A percentile compares a stretch with the other conserved stretches of the same genome.
These are phyloP conservation scores for Malbranchea zuffiana DNA, from an alignment of 2,329 filamentous ascomycete species.

Conservation along the genomic window DNA sequence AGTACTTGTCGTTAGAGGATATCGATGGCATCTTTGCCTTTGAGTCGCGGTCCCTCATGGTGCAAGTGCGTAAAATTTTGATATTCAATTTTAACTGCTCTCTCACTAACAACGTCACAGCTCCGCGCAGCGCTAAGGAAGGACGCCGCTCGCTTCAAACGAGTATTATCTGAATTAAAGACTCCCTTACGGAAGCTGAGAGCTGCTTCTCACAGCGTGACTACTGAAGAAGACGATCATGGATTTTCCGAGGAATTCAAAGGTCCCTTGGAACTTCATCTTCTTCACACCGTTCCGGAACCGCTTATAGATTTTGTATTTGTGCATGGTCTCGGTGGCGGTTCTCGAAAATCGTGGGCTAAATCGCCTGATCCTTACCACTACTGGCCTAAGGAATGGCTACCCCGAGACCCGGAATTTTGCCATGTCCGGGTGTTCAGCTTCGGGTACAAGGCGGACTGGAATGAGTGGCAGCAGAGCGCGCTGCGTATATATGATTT, in stretches of 20 bases:
- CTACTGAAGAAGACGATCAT: neutral
- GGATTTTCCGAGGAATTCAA: conserved; percentile 8
- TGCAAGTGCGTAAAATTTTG: no score
- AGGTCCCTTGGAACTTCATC: conserved; percentile 15
- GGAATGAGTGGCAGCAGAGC: no score
- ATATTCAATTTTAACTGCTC: no score
- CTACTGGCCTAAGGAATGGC: conserved; percentile 32
- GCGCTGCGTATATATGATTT: no score
- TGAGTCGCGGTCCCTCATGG: no score
- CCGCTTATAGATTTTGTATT: conserved; percentile 26
- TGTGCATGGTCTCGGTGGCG: conserved; percentile 34
- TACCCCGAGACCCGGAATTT: conserved; percentile 25
- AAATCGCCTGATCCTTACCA: conserved; percentile 18
- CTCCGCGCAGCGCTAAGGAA: no score
- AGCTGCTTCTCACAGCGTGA: neutral
- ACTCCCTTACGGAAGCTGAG: no score
- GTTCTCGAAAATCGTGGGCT: conserved; percentile 29
- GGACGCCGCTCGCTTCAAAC: no score
- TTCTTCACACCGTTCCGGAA: conserved; percentile 11
- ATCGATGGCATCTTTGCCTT: no score
- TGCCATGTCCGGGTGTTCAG: conserved; percentile 24
- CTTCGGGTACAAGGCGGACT: conserved; percentile 31
- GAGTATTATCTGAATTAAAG: no score
- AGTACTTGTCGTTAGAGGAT: no score
- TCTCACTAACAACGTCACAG: no score